Percentiles rank a stretch among this genome's conserved stretches.
These are phyloP conservation scores for Corchorus olitorius DNA, from an alignment of 345 rosid species.

Conservation along the genomic window DNA sequence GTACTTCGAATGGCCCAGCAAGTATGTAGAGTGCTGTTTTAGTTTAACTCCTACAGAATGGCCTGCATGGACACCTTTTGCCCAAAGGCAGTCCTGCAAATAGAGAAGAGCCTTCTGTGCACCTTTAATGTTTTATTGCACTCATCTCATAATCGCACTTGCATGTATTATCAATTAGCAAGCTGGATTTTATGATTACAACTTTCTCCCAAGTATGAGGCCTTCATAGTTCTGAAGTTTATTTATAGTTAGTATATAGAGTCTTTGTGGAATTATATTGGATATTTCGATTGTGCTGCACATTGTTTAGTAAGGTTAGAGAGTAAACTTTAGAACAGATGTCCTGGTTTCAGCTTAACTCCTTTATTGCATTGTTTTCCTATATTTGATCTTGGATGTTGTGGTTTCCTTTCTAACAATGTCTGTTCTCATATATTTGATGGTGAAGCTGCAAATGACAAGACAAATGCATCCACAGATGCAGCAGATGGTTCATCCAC, in stretches of 20 bases:
- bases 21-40: conserved; percentile 40
- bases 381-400: conserved; percentile 3
- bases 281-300: not conserved
- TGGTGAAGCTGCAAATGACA: conserved; percentile 51
- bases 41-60: not conserved
- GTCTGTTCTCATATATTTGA: conserved; percentile 1
- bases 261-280: not conserved
- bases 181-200: not conserved
- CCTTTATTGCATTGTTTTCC: not conserved
- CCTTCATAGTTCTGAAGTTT: not conserved
- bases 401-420: not conserved
- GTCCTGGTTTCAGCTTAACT: not conserved
- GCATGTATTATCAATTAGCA: not conserved
- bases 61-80: not conserved
- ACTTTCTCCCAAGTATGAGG: not conserved
- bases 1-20: conserved; percentile 67
- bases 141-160: not conserved
- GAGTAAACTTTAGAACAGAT: not conserved
- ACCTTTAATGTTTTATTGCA: not conserved
- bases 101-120: not conserved
- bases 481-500: conserved; percentile 73
- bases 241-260: not conserved
- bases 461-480: conserved; percentile 77
- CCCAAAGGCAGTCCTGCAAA: not conserved
- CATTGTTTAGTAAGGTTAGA: not conserved